phyloP scores from a whole-genome alignment of 768 basidiomycete genomes.

The Dacryopinax spathularia region DNA sequence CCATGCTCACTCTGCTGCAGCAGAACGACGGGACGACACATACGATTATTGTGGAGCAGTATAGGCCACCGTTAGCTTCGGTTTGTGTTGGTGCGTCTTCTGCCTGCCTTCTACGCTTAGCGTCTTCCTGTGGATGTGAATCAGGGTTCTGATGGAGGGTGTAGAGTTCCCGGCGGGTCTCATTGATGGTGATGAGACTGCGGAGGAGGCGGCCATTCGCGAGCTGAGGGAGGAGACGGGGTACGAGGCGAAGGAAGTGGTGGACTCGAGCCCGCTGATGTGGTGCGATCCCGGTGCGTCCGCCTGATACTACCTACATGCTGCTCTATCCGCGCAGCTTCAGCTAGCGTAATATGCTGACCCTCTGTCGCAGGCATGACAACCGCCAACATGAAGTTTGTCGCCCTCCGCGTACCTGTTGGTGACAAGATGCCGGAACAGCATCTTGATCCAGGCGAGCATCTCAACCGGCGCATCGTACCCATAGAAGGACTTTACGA shows the following conservation, averaged over 20 bases:
- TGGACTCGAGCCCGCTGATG: constrained; percentile 47
- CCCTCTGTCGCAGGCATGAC: constrained; percentile 56
- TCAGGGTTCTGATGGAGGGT: constrained; percentile 10
- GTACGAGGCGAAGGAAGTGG: constrained; percentile 49
- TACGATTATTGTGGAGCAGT: constrained; percentile 82
- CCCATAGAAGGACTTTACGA: constrained; percentile 48
- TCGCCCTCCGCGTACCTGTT: constrained; percentile 53
- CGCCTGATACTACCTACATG: background rate
- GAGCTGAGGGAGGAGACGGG: constrained; percentile 93
- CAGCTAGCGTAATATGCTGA: background rate
- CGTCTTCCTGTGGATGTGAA: constrained; percentile 1
- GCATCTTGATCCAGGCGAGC: constrained; percentile 75
- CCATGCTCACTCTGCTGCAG: constrained; percentile 64
- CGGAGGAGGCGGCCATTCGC: constrained; percentile 66
- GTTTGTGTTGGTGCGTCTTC: constrained; percentile 47
- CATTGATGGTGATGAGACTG: constrained; percentile 71
- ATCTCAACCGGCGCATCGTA: constrained; percentile 59
- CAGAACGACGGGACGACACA: constrained; percentile 56
- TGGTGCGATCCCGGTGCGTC: constrained; percentile 55
- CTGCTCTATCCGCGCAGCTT: background rate
- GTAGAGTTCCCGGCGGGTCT: constrained; percentile 55
- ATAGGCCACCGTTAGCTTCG: constrained; percentile 71
- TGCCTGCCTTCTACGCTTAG: background rate
- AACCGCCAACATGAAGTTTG: constrained; percentile 82
- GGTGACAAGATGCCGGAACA: constrained; percentile 45